These are phyloP conservation scores for sunflower (Helianthus annuus) DNA, from an alignment of 129 eudicot species.

Conservation along the genomic window DNA sequence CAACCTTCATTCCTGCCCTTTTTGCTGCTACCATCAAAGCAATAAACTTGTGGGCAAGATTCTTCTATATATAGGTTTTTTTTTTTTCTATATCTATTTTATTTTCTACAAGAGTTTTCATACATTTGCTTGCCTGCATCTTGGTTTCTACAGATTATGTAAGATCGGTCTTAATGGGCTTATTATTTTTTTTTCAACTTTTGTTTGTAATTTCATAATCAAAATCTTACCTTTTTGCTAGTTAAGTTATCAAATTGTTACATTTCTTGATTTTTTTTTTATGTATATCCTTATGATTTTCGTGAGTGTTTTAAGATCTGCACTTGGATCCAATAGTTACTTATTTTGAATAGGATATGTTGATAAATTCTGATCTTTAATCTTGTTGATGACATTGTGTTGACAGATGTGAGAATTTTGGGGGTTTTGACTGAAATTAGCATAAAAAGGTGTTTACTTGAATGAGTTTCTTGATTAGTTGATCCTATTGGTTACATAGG, in stretches of 20 bases:
- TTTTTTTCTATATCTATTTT: not conserved
- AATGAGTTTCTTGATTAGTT: slow-evolving; percentile 8
- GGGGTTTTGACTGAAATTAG: not conserved
- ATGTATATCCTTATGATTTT: slow-evolving; percentile 6
- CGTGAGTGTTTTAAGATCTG: slow-evolving; percentile 17
- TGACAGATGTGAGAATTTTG: slow-evolving; percentile 9
- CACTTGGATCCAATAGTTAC: not conserved
- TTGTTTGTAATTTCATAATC: not conserved
- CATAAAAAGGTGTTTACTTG: slow-evolving; percentile 8
- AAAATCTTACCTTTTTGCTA: slow-evolving; percentile 32
- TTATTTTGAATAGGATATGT: slow-evolving; percentile 10
- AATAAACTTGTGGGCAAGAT: not conserved
- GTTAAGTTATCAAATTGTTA: slow-evolving; percentile 1
- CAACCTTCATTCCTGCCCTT: not conserved
- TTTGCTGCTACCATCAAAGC: not conserved
- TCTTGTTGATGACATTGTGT: slow-evolving; percentile 8
- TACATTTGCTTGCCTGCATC: slow-evolving; percentile 27
- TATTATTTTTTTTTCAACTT: not conserved
- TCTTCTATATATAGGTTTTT: not conserved
- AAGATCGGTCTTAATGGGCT: slow-evolving; percentile 35
- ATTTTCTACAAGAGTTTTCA: not conserved
- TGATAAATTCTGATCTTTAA: slow-evolving; percentile 9
- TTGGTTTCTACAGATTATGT: slow-evolving; percentile 17
- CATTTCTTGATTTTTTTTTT: slow-evolving; percentile 25
- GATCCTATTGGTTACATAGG: slow-evolving; percentile 20